Conservation (phyloP, 495 filamentous ascomycete genomes). For the Trichoderma orchidacearum region DNA sequence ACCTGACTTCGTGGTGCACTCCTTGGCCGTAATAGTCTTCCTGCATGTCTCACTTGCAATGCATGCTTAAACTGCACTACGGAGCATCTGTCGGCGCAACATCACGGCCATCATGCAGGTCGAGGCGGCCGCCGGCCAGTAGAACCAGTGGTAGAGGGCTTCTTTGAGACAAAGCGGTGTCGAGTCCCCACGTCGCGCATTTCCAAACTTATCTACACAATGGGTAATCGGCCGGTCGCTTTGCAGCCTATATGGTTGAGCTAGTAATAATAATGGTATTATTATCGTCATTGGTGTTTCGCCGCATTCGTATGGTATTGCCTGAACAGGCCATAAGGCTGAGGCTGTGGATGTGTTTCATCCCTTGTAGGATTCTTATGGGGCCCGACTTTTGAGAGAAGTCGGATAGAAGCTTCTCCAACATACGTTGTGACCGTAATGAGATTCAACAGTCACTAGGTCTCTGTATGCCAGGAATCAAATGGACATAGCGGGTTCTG, state of each 20-base stretch:
- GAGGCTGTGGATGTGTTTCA: neutral
- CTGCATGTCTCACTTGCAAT: neutral
- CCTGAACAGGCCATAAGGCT: neutral
- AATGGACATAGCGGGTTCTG: no score
- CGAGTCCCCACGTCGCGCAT: neutral
- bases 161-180: neutral
- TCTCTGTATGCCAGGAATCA: no score
- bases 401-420: neutral
- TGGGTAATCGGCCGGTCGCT: no score
- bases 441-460: no score
- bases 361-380: neutral
- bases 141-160: neutral
- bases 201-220: no score
- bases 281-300: neutral
- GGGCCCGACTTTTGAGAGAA: neutral
- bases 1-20: neutral
- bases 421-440: no score
- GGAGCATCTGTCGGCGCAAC: no score
- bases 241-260: no score
- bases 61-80: neutral
- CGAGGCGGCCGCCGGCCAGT: neutral
- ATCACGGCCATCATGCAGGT: neutral
- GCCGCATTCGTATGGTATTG: neutral
- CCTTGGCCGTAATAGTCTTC: neutral
- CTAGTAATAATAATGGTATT: no score